Percentiles rank a stretch among this genome's conserved stretches.
Evolutionary conservation across 108 stramenopile genomes (phyloP).

Genomic region (Cyclotella cryptica): DNA sequence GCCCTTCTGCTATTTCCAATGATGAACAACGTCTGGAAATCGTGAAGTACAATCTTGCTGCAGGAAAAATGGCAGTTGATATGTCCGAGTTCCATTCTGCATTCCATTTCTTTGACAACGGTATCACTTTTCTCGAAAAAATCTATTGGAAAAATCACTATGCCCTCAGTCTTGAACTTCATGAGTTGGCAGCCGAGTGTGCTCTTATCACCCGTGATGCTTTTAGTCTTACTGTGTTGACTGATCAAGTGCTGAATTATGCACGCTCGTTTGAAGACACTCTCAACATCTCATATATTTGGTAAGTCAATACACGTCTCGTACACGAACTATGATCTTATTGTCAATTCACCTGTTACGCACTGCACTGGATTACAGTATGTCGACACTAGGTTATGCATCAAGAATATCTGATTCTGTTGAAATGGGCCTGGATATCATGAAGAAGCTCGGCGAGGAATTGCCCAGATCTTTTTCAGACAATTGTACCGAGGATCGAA

Average conservation of each 20-base stretch:
- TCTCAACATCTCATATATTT: not conserved
- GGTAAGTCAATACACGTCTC: no score
- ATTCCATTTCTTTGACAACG: constrained; percentile 13
- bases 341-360: no score
- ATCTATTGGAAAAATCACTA: constrained; percentile 22
- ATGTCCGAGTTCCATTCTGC: constrained; percentile 25
- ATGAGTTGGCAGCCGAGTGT: constrained; percentile 20
- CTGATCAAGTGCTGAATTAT: constrained; percentile 3
- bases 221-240: not conserved
- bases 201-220: constrained; percentile 3
- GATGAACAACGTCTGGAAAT: not conserved
- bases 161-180: constrained; percentile 30
- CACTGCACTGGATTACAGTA: not conserved
- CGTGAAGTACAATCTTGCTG: constrained; percentile 10
- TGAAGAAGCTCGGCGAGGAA: constrained; percentile 16
- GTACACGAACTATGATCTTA: no score
- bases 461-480: not conserved
- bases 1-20: constrained; percentile 3
- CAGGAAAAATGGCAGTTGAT: constrained; percentile 23
- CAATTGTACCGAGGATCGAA: not conserved
- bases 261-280: constrained; percentile 26
- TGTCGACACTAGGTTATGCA: not conserved
- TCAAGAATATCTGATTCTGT: not conserved
- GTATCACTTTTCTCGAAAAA: constrained; percentile 19
- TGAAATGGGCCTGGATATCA: no score